phyloP scores from a whole-genome alignment of 768 basidiomycete genomes.

The Boletellus sp. region DNA sequence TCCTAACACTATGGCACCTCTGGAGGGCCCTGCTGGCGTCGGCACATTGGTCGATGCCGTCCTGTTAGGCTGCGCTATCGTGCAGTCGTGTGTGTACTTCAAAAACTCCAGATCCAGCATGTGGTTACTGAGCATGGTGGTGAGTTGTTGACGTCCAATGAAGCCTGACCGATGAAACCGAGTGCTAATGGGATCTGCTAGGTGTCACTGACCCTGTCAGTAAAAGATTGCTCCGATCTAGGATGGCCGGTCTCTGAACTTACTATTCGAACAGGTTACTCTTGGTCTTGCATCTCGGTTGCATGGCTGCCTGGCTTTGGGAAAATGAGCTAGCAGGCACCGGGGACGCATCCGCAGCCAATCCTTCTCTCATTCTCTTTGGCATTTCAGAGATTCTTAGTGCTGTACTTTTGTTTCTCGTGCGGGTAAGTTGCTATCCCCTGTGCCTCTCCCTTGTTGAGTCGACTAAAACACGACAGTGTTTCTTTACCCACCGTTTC shows the following conservation, averaged over 20 bases:
- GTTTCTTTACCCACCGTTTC: constrained; percentile 21
- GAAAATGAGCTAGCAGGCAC: constrained; percentile 1
- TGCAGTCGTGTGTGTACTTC: constrained; percentile 28
- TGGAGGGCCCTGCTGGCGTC: constrained; percentile 24
- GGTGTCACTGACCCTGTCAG: constrained; percentile 20
- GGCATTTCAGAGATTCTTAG: constrained; percentile 16
- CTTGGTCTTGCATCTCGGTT: constrained; percentile 15
- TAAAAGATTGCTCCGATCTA: neutral
- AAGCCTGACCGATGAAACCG: neutral
- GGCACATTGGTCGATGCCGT: constrained; percentile 21
- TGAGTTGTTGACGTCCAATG: constrained; percentile 6
- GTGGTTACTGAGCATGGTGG: constrained; percentile 15
- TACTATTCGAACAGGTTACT: constrained; percentile 9
- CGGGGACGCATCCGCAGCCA: constrained; percentile 1
- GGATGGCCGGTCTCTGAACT: constrained; percentile 4
- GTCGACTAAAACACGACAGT: constrained; percentile 6
- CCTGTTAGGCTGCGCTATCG: constrained; percentile 22
- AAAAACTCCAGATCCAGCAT: constrained; percentile 12
- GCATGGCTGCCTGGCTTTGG: constrained; percentile 21
- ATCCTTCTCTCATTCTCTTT: constrained; percentile 13
- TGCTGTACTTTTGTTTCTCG: constrained; percentile 13
- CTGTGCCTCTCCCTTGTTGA: neutral
- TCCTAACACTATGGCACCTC: constrained; percentile 16
- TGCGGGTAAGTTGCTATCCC: constrained; percentile 10
- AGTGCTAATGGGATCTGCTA: constrained; percentile 5